Base-by-base conservation (phyloP, 805 yeast genomes). In the Spathaspora girioi region DNA sequence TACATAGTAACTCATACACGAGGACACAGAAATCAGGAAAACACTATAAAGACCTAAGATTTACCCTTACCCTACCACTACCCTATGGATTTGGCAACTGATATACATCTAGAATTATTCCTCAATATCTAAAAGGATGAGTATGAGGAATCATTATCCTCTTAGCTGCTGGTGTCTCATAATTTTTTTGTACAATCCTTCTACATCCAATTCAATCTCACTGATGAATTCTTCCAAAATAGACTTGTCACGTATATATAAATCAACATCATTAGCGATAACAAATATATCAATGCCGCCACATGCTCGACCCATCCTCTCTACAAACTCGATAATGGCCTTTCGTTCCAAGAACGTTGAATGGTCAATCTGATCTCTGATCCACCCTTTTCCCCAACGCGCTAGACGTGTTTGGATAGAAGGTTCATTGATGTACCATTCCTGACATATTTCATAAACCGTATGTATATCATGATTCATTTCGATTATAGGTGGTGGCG, bases 401-500 rank as follows among this genome's bases (percentile, higher is more conserved):
- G 35, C 40, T 10, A 52, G 42, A 18, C 58, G 40, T 10, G 14
- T 42, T 26, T 48, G 47, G 14, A 55, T 50, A 7, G 54, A 46
- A 31, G 56, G 51, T 6, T 32, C 46, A 35, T 38, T 44, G n/a
- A 18, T 45, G 35, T 20, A 50, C 58, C 58, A 55, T 47, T 55
- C 58, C 43, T 55, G 54, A 18, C 53, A 11, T n/a, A 55, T 55
- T 49, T 51, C 56, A 48, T 55, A 52, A 12, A 55, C 52, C 1
- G 58, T 48, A 41, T 26, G 42, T 14, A 55, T 46, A 14, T 55
- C 51, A 46, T 55, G 55, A 43, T 55, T 55, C 51, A 55, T 47
- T 32, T 50, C 58, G 4, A 55, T 41, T 12, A 38, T 45, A 8
- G 58, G 55, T 8, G 53, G 47, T 4, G 43, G 29, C 4, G 44